phyloP scores from a whole-genome alignment of 768 basidiomycete species.

The Cystofilobasidium capitatum region DNA sequence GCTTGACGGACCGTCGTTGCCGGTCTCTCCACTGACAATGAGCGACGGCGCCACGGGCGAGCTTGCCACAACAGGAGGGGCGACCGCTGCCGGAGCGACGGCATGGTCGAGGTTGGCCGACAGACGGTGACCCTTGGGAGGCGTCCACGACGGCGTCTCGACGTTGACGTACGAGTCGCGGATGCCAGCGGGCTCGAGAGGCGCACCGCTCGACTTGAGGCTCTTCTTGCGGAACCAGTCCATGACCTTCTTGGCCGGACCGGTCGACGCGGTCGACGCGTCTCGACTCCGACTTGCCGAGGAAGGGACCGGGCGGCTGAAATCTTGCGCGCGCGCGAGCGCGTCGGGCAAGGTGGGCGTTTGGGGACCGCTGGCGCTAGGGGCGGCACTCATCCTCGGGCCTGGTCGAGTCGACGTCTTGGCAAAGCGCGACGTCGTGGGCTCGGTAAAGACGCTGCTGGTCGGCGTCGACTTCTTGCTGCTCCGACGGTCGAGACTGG shows the following conservation, averaged over 20 bases:
- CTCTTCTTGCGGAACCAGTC: constrained; percentile 73
- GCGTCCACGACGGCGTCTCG: neutral
- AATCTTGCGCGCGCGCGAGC: neutral
- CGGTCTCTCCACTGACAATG: neutral
- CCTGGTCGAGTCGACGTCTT: neutral
- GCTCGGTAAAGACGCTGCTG: constrained; percentile 14
- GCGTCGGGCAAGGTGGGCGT: neutral
- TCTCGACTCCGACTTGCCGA: neutral
- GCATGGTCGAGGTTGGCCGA: neutral
- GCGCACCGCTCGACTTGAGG: constrained; percentile 23
- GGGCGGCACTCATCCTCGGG: neutral
- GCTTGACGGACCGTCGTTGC: neutral
- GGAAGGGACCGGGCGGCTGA: neutral
- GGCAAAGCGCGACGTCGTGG: neutral
- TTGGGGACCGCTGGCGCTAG: neutral
- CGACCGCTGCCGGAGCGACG: neutral
- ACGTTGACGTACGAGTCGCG: constrained; percentile 19
- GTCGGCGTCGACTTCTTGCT: constrained; percentile 24
- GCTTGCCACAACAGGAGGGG: neutral
- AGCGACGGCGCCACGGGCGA: neutral
- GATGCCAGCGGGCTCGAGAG: neutral
- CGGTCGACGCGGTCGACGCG: constrained; percentile 33
- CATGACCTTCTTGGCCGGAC: constrained; percentile 81
- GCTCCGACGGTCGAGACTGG: constrained; percentile 6
- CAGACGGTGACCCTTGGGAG: neutral